Evolutionary conservation across 495 filamentous ascomycete genomes (phyloP), one percentile per base, ranked within the genome.

Genomic region (Margaritispora aquatica): DNA sequence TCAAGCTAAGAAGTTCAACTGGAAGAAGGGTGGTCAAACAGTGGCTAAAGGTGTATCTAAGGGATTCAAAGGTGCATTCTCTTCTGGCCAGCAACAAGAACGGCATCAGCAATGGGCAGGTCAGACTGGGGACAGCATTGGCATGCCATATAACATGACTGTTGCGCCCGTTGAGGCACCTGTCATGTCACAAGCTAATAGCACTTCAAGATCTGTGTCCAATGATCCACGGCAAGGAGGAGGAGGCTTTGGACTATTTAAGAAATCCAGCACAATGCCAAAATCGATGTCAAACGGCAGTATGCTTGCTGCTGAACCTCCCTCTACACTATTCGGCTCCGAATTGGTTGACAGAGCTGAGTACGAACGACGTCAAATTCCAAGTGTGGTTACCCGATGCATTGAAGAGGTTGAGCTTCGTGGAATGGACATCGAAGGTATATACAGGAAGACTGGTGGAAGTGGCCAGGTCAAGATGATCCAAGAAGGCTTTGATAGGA

Each of bases 381-480:
- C 95, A 22, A 84, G 84, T 67, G 87, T 99, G 50, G 86, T 99
- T 38, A 90, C 86, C 55, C 88, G 92, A 51, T 99, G 95, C 74
- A 96, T 99, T 66, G 89, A 96, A 68, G 94, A 99, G 74, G 95
- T 99, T 55, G 94, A 97, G 72, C 72, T 94, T 22, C 87, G 95
- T 72, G 94, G 94, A 46, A 97, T 99, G 92, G 92, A 97, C 68
- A 82, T 95, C 69, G 93, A 97, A 74, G 95, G 95, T 53, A 96
- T 99, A 63, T 99, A 99, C 76, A 86, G 95, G 61, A 99, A 99
- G 77, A 93, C 90, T 29, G 95, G 95, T 51, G 93, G 92, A 64
- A 87, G 86, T 56, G 87, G 87, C 1, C 88, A 90, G 61, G 87
- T 95, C 70, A 94, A 96, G 69, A 75, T 77, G 46, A 90, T 99